Conservation (phyloP, 2,329 filamentous ascomycete species). For the Beauveria caledonica region DNA sequence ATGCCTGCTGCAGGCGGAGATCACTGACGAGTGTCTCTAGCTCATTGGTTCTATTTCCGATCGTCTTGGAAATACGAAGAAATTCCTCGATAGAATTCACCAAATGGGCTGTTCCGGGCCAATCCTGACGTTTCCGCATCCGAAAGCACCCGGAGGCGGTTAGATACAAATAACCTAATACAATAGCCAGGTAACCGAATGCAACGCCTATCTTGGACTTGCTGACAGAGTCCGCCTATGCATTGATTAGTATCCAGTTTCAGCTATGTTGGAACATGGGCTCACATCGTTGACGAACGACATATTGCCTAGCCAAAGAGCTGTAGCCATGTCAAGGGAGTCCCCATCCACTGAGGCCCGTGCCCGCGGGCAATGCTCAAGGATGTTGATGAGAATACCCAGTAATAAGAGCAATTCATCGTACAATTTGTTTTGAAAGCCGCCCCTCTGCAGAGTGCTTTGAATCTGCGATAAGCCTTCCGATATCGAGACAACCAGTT, state of each 20-base stretch:
- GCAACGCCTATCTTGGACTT: constrained; percentile 75
- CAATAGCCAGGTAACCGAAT: constrained; percentile 76
- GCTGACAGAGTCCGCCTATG: constrained; percentile 59
- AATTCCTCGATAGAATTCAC: constrained; percentile 48
- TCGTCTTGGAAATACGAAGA: constrained; percentile 40
- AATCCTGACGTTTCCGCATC: constrained; percentile 33
- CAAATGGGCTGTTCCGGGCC: constrained; percentile 36
- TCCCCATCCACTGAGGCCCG: constrained; percentile 30
- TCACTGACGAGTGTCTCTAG: constrained; percentile 31
- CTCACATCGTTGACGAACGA: constrained; percentile 60
- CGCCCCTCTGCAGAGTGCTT: constrained; percentile 37
- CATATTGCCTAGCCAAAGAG: constrained; percentile 60
- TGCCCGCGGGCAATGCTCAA: constrained; percentile 64
- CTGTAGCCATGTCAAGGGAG: constrained; percentile 52
- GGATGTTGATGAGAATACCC: constrained; percentile 79
- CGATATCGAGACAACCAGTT: constrained; percentile 42
- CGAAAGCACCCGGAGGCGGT: constrained; percentile 34
- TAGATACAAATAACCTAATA: constrained; percentile 74
- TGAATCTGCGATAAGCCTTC: constrained; percentile 41
- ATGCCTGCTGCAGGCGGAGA: constrained; percentile 17
- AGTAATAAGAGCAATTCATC: constrained; percentile 71
- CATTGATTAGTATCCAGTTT: constrained; percentile 13
- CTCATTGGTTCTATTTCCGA: constrained; percentile 36
- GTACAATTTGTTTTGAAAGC: constrained; percentile 43
- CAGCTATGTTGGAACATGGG: constrained; percentile 9